Conservation (phyloP, 1,284 basidiomycete genomes). For the Rhodotorula glutinis region DNA sequence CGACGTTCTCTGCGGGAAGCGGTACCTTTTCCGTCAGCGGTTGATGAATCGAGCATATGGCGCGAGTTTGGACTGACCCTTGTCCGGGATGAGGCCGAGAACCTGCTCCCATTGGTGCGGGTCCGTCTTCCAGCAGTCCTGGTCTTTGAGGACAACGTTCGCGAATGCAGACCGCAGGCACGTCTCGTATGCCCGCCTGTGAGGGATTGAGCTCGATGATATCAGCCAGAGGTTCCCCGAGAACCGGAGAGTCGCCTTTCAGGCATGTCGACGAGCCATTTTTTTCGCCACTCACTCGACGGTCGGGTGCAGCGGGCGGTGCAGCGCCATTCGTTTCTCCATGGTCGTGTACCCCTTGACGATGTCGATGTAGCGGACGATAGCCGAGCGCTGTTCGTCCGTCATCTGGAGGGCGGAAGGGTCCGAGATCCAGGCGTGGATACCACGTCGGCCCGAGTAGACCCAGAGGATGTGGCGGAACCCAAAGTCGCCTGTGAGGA, state of each 20-base stretch:
- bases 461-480: conserved; percentile 83
- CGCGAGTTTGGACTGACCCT: conserved; percentile 46
- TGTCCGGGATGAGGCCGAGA: conserved; percentile 70
- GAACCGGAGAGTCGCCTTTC: background rate
- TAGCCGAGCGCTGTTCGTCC: conserved; percentile 81
- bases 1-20: conserved; percentile 48
- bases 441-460: conserved; percentile 96
- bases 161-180: conserved; percentile 61
- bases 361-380: conserved; percentile 84
- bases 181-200: conserved; percentile 50
- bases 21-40: background rate
- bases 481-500: conserved; percentile 53
- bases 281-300: conserved; percentile 62
- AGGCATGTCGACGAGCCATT: too few species aligned
- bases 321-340: conserved; percentile 76
- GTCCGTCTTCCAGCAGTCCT: conserved; percentile 70
- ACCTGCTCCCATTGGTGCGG: conserved; percentile 72
- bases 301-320: conserved; percentile 62
- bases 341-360: conserved; percentile 78
- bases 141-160: conserved; percentile 73
- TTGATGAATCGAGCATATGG: background rate
- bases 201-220: background rate
- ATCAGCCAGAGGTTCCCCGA: background rate
- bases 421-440: conserved; percentile 97
- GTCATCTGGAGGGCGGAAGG: conserved; percentile 79